Evolutionary conservation across 805 yeast genomes (phyloP).

Genomic region (Limtongia smithiae): DNA sequence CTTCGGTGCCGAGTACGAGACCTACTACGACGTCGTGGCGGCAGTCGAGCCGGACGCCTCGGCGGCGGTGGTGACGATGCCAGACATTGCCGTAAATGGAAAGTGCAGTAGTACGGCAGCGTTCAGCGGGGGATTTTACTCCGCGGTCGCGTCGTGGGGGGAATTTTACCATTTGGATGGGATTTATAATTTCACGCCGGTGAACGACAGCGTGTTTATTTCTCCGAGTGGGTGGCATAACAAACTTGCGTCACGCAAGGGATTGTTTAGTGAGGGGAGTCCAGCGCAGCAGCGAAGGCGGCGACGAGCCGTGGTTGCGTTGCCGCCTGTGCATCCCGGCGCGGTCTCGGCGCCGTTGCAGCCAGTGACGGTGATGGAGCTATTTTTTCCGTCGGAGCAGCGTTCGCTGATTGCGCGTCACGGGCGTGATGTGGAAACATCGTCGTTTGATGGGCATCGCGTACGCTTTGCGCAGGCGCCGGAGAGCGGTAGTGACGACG

Average conservation of each 20-base stretch:
- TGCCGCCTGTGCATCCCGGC: conserved; percentile 24
- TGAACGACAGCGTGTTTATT: conserved; percentile 13
- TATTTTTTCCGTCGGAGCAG: conserved; percentile 22
- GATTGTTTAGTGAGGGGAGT: background rate
- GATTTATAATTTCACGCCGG: conserved; percentile 21
- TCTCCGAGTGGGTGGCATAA: background rate
- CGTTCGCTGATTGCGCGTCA: conserved; percentile 6
- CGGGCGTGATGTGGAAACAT: conserved; percentile 20
- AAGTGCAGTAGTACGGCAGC: conserved; percentile 10
- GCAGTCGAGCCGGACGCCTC: background rate
- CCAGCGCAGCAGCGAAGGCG: no score
- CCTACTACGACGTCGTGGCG: background rate
- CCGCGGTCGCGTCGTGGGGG: conserved; percentile 37
- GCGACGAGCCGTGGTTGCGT: conserved; percentile 18
- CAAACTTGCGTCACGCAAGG: conserved; percentile 16
- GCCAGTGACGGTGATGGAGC: conserved; percentile 10
- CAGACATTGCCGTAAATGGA: background rate
- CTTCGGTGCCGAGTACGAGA: no score
- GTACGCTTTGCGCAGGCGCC: conserved; percentile 14
- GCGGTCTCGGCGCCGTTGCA: conserved; percentile 22
- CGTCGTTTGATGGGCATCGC: conserved; percentile 27
- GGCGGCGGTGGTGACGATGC: background rate
- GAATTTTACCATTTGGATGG: conserved; percentile 34
- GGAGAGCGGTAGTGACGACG: no score
- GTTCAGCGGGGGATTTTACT: conserved; percentile 35